Evolutionary conservation across 78 protist genomes (phyloP).

Genomic region (Isochrysis galbana): DNA sequence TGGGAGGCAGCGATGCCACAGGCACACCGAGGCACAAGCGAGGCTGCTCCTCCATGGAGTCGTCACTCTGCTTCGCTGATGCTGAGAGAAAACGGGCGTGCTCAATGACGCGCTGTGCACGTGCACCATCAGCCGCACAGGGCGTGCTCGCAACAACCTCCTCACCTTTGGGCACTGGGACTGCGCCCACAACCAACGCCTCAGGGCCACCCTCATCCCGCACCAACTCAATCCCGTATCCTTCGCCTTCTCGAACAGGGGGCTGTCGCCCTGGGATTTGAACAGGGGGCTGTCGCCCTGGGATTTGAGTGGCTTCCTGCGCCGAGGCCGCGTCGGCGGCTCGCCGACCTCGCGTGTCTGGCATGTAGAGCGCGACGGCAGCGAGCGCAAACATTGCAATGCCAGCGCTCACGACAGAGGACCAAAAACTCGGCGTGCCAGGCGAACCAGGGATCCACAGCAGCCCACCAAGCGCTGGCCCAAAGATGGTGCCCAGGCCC

Average conservation of each 20-base stretch:
- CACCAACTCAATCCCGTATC: too few relatives aligned
- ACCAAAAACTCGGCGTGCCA: too few relatives aligned
- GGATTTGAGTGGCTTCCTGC: too few relatives aligned
- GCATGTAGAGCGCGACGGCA: background rate
- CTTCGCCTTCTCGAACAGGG: too few relatives aligned
- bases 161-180: too few relatives aligned
- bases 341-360: background rate
- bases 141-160: background rate
- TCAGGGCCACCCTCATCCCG: too few relatives aligned
- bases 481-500: background rate
- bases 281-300: too few relatives aligned
- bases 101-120: background rate
- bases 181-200: too few relatives aligned
- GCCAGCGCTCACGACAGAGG: background rate
- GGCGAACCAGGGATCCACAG: too few relatives aligned
- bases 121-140: background rate
- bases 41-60: too few relatives aligned
- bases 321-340: too few relatives aligned
- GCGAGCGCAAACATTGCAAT: background rate
- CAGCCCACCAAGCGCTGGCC: background rate
- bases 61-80: background rate
- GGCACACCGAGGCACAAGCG: background rate
- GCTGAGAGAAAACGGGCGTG: background rate
- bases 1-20: background rate
- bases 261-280: too few relatives aligned